Percentiles rank a stretch among this genome's conserved stretches.
These are phyloP conservation scores for Aspergillus haitiensis DNA, from an alignment of 495 filamentous ascomycete species.

Conservation along the genomic window DNA sequence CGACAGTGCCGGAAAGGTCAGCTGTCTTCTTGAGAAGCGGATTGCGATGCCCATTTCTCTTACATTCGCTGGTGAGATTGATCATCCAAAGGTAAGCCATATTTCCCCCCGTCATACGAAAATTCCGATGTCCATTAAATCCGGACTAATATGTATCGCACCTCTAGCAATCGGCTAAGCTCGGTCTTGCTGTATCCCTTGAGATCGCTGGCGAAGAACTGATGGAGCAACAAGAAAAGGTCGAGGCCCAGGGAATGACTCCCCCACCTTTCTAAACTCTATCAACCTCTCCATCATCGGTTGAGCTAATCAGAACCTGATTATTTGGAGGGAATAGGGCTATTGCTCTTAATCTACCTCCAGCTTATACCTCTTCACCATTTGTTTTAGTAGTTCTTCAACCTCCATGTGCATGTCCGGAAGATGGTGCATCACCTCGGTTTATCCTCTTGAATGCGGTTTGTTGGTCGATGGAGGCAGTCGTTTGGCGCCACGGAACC, in stretches of 20 bases:
- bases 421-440: slow-evolving; percentile 40
- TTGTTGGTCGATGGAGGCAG: slow-evolving; percentile 38
- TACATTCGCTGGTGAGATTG: slow-evolving; percentile 95
- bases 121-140: slow-evolving; percentile 4
- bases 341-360: slow-evolving; percentile 12
- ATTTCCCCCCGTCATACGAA: slow-evolving; percentile 2
- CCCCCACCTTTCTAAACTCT: slow-evolving; percentile 55
- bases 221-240: slow-evolving; percentile 84
- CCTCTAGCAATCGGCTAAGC: slow-evolving; percentile 84
- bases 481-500: slow-evolving; percentile 48
- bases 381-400: slow-evolving; percentile 54
- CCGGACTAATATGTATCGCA: slow-evolving; percentile 20
- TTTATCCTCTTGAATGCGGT: slow-evolving; percentile 35
- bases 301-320: slow-evolving; percentile 15
- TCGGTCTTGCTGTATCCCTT: slow-evolving; percentile 91
- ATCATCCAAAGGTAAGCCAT: slow-evolving; percentile 82
- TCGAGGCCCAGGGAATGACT: slow-evolving; percentile 47
- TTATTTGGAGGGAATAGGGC: slow-evolving; percentile 7
- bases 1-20: slow-evolving; percentile 90
- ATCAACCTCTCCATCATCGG: slow-evolving; percentile 7
- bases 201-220: slow-evolving; percentile 87
- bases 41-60: slow-evolving; percentile 86
- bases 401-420: slow-evolving; percentile 34
- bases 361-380: slow-evolving; percentile 29
- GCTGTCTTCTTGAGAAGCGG: slow-evolving; percentile 91